Base-by-base conservation (phyloP, 768 basidiomycete species). In the Lactifluus echinatus region DNA sequence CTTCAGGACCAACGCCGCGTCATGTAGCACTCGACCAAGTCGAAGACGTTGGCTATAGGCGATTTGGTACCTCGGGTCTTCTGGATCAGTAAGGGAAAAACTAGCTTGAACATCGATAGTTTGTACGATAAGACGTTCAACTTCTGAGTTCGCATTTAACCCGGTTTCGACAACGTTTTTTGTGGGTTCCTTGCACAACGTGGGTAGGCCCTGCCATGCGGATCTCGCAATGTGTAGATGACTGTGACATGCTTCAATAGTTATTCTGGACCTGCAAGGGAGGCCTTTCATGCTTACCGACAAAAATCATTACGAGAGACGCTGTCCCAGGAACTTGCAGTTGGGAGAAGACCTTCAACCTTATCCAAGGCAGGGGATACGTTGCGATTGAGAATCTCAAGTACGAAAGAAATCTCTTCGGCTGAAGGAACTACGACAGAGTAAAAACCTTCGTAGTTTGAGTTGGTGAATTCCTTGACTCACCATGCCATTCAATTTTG, bases 401-500 rank as follows among this genome's bases (percentile, higher is more conserved):
- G 67, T 3, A 86, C 82, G 66, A 94, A 88, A 5, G 77, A 78
- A 56, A 96, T 79, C 67, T 98, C 95, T 19, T 79, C 80, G 3
- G 72, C 63, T 15, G 75, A 80, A 0, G 86, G 85, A 11, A 85
- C 83, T 81, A 48, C 8, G 48, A 48, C 46, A 19, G 15, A 57
- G 45, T 63, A 23, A 68, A 51, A 12, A 19, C n/a, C 11, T 60
- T 40, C 57, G 58, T 50, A 19, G n/a, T n/a, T 36, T n/a, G n/a
- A 2, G 10, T 24, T 28, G 7, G 2, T 31, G 8, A 46, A 37
- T n/a, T 33, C 42, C 43, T 55, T 26, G 7, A 64, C 76, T 45
- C 65, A 87, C 87, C 80, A 68, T 95, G 93, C 94, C 94, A 98
- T 57, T 90, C 83, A 34, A 93, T 79, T 55, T 81, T 77, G 49